Evolutionary conservation across 208 protist genomes (phyloP).

Genomic region (Strigomonas culicis): DNA sequence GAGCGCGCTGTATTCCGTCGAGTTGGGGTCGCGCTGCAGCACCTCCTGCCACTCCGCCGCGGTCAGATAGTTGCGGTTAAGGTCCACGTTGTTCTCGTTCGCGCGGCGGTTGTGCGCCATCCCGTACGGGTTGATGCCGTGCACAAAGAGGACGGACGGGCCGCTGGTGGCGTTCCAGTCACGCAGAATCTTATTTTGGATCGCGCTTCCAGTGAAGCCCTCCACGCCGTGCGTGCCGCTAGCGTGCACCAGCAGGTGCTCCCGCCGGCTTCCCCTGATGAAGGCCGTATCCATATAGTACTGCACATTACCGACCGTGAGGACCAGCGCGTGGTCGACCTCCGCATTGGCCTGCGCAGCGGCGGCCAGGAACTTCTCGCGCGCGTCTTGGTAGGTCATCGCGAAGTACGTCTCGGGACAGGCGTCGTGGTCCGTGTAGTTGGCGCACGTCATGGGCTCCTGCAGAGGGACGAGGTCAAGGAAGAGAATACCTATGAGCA

Average conservation of each 20-base stretch:
- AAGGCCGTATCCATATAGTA: constrained; percentile 84
- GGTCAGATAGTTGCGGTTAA: constrained; percentile 79
- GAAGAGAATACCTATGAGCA: constrained; percentile 59
- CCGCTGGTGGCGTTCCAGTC: constrained; percentile 57
- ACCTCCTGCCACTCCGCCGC: constrained; percentile 46
- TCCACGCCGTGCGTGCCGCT: constrained; percentile 78
- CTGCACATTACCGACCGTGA: constrained; percentile 34
- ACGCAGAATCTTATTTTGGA: constrained; percentile 70
- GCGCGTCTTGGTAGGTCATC: constrained; percentile 52
- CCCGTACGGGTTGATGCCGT: constrained; percentile 85
- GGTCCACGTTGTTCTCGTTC: constrained; percentile 87
- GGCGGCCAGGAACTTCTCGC: constrained; percentile 72
- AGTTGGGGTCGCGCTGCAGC: constrained; percentile 31
- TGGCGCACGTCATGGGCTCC: constrained; percentile 58
- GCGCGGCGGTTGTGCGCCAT: constrained; percentile 72
- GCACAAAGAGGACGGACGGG: constrained; percentile 79
- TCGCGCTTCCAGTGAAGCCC: constrained; percentile 80
- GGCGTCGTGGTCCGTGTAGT: constrained; percentile 50
- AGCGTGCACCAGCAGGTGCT: constrained; percentile 71
- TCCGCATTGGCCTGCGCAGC: constrained; percentile 42
- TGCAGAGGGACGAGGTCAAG: constrained; percentile 78
- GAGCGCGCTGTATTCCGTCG: constrained; percentile 45
- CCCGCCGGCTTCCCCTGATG: constrained; percentile 35
- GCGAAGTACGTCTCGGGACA: constrained; percentile 72
- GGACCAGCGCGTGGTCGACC: constrained; percentile 42